phyloP scores from a whole-genome alignment of 768 basidiomycete species.

The Russula sp. region DNA sequence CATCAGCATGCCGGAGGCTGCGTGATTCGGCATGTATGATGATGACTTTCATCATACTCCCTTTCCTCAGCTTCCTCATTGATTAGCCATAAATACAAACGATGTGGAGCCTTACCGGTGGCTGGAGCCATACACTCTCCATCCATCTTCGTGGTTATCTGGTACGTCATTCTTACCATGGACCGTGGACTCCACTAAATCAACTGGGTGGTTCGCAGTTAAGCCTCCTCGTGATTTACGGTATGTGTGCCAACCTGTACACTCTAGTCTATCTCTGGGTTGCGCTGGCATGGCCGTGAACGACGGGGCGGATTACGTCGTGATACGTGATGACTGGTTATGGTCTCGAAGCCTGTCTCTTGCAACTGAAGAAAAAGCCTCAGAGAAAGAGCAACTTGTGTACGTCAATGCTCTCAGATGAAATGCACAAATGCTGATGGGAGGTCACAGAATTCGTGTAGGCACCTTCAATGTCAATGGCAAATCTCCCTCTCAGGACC shows the following conservation, averaged over 20 bases:
- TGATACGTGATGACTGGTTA: slow-evolving; percentile 63
- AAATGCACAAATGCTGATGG: not conserved
- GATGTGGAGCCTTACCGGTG: not conserved
- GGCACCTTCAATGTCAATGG: slow-evolving; percentile 88
- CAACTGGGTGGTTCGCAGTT: not conserved
- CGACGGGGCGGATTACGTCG: slow-evolving; percentile 48
- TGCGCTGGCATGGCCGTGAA: slow-evolving; percentile 57
- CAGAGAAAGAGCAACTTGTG: slow-evolving; percentile 11
- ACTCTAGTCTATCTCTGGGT: slow-evolving; percentile 49
- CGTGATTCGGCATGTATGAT: slow-evolving; percentile 16
- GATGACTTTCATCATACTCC: not conserved
- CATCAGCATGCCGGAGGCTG: slow-evolving; percentile 10
- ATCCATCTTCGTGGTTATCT: slow-evolving; percentile 19
- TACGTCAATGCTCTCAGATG: slow-evolving; percentile 16
- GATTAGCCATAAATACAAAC: not conserved
- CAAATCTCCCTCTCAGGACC: slow-evolving; percentile 61
- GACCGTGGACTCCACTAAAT: not conserved
- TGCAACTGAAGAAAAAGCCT: slow-evolving; percentile 2
- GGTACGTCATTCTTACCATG: not conserved
- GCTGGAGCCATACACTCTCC: slow-evolving; percentile 16
- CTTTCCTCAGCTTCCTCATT: not conserved
- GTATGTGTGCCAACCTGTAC: slow-evolving; percentile 37
- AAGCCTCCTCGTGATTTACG: slow-evolving; percentile 49
- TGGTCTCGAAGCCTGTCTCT: slow-evolving; percentile 15
- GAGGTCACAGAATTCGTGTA: slow-evolving; percentile 46